phyloP scores from a whole-genome alignment of 768 basidiomycete species.

The Leccinum subtestaceum region DNA sequence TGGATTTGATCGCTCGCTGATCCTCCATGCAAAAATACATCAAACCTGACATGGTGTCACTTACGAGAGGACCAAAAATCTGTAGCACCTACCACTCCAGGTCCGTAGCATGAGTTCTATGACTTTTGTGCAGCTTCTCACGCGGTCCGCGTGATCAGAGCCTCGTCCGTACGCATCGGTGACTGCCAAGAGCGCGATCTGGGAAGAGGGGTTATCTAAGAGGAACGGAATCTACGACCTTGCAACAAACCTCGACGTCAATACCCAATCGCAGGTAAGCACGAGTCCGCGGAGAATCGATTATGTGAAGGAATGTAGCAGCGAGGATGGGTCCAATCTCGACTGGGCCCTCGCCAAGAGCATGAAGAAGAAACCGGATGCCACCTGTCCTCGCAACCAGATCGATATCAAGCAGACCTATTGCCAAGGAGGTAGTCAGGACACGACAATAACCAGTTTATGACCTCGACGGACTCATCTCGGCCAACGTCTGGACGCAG shows the following conservation, averaged over 20 bases:
- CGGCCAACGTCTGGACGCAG: constrained; percentile 83
- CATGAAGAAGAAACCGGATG: constrained; percentile 80
- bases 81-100: constrained; percentile 76
- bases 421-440: constrained; percentile 10
- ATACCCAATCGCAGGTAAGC: constrained; percentile 74
- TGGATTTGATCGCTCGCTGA: constrained; percentile 77
- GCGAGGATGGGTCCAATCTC: constrained; percentile 80
- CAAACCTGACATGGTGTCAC: constrained; percentile 51
- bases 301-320: constrained; percentile 74
- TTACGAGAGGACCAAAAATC: background rate
- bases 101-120: constrained; percentile 82
- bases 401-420: constrained; percentile 87
- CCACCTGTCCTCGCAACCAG: constrained; percentile 79
- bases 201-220: background rate
- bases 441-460: constrained; percentile 5
- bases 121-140: constrained; percentile 74
- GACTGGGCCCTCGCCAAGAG: constrained; percentile 84
- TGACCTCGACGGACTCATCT: constrained; percentile 64
- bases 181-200: constrained; percentile 86
- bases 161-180: constrained; percentile 92
- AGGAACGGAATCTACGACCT: background rate
- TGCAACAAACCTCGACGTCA: constrained; percentile 78
- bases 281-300: constrained; percentile 83
- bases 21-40: constrained; percentile 94
- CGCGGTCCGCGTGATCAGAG: constrained; percentile 70